Percentiles rank a stretch among this genome's conserved stretches.
phyloP scores from a whole-genome alignment of 2,329 filamentous ascomycete species.

The Beauveria varroae region DNA sequence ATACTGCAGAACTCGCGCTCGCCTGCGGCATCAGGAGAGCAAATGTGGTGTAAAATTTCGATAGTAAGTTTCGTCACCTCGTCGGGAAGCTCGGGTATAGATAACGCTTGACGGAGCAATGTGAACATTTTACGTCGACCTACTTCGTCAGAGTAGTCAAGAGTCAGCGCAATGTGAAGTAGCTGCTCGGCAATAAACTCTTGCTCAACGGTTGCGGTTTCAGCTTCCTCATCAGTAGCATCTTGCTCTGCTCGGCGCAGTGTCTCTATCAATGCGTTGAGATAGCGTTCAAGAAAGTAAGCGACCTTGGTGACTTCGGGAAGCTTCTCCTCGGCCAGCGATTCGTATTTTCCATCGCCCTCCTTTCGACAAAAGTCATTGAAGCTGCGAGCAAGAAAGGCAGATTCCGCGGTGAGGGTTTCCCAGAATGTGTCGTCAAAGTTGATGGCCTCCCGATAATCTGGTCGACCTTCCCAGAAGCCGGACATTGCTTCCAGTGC shows the following conservation, averaged over 20 bases:
- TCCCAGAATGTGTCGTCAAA: constrained; percentile 76
- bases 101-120: constrained; percentile 76
- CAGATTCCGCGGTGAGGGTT: constrained; percentile 72
- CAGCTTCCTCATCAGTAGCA: constrained; percentile 55
- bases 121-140: constrained; percentile 94
- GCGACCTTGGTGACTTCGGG: constrained; percentile 90
- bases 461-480: constrained; percentile 89
- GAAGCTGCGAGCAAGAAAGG: constrained; percentile 86
- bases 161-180: constrained; percentile 80
- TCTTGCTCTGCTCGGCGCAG: constrained; percentile 51
- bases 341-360: constrained; percentile 65
- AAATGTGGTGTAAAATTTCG: constrained; percentile 75
- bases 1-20: constrained; percentile 79
- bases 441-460: constrained; percentile 64
- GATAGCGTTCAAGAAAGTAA: constrained; percentile 76
- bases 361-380: constrained; percentile 84
- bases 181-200: constrained; percentile 96
- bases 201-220: constrained; percentile 79
- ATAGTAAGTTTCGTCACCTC: constrained; percentile 85
- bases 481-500: constrained; percentile 90
- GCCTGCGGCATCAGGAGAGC: constrained; percentile 63
- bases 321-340: constrained; percentile 81
- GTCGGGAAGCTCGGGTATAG: constrained; percentile 81
- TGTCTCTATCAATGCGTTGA: constrained; percentile 58
- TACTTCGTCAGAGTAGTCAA: constrained; percentile 97